Evolutionary conservation across 176 grass and related monocot genomes (phyloP), one percentile per base, ranked within the genome.

Genomic region (Ampelocalamus luodianensis): DNA sequence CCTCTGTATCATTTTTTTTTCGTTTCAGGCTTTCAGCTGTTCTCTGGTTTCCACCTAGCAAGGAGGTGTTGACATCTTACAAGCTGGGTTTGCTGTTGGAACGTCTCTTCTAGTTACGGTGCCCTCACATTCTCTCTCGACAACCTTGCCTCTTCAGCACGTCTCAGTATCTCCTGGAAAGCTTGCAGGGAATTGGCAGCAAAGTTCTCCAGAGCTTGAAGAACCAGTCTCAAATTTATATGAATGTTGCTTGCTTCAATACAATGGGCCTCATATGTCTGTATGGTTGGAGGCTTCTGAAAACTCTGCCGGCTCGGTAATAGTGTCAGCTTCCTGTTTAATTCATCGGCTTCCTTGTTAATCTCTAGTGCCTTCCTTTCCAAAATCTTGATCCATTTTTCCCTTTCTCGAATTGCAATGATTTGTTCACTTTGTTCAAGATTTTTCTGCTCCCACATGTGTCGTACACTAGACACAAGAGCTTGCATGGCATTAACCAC

Each of bases 321-420:
- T 5, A 85, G 56, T 4, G 76, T 81, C 4, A 99, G 82, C 64
- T 99, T 99, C 88, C 71, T 96, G 67, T 94, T 94, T 48, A 99
- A 64, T 38, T 86, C 86, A 68, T 94, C 86, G 0, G 86, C 45
- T 34, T 94, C 97, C 74, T 92, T 99, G 72, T 84, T 89, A 29
- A 94, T 92, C 39, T 92, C 88, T 20, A 79, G 65, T 3, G 65
- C 82, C 75, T 86, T 99, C 71, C 72, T 88, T 16, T 94, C 90
- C 82, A 92, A 79, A 51, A 78, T 89, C 60, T 80, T 90, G 20
- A 63, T 42, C 93, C 90, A 96, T 81, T 65, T 91, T 13, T 96
- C 97, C 53, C 89, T 91, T 42, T 94, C 93, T 78, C 86, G 88
- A 22, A 74, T 73, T 3, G 87, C 83, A 3, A 81, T 65, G 17